phyloP scores from a whole-genome alignment of 257 asterid genomes.

The Solanum infundibuliforme region DNA sequence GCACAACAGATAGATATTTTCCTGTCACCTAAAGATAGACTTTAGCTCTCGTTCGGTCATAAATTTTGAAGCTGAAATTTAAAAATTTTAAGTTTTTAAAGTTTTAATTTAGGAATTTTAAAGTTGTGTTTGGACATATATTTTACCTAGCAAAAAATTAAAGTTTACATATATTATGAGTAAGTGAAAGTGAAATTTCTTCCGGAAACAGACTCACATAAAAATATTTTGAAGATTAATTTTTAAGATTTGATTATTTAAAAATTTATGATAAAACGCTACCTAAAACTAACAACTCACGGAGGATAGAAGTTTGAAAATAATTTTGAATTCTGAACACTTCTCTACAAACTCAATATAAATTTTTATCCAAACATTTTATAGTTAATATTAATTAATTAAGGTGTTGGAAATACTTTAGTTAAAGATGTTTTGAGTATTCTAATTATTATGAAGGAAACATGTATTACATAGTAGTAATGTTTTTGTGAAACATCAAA shows the following conservation, averaged over 20 bases:
- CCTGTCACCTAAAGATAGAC: background rate
- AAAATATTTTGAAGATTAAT: background rate
- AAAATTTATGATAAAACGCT: background rate
- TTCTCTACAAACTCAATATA: too few relatives aligned
- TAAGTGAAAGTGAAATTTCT: background rate
- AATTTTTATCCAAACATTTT: too few relatives aligned
- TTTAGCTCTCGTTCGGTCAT: background rate
- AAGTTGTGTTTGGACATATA: background rate
- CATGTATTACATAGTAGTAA: background rate
- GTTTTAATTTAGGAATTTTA: background rate
- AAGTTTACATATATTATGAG: too few relatives aligned
- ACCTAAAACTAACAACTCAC: background rate
- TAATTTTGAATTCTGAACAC: too few relatives aligned
- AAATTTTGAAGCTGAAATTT: background rate
- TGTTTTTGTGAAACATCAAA: background rate
- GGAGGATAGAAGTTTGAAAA: too few relatives aligned
- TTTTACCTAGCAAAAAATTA: too few relatives aligned
- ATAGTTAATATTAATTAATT: background rate
- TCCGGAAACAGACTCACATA: too few relatives aligned
- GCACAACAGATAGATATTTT: background rate
- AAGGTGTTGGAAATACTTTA: background rate
- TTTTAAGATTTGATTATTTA: background rate
- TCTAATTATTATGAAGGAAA: background rate
- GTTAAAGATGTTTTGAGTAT: background rate
- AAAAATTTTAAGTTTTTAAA: accelerated